These are phyloP conservation scores for Cardamine resedifolia DNA, from an alignment of 345 rosid species.

Conservation along the genomic window DNA sequence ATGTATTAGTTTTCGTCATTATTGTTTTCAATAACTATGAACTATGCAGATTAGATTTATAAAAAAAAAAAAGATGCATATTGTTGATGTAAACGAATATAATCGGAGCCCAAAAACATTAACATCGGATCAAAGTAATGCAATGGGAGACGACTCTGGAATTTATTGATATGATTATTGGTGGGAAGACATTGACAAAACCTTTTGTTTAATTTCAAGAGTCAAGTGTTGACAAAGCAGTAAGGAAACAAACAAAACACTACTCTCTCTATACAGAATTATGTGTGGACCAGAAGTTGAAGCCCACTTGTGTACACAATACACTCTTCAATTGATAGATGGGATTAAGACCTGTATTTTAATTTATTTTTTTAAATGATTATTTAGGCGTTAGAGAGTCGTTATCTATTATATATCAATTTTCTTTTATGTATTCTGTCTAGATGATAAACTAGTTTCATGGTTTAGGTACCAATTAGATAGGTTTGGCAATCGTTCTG, in stretches of 20 bases:
- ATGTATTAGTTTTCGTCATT: neutral
- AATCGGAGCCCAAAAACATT: constrained; percentile 10
- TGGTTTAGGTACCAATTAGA: neutral
- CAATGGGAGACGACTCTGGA: constrained; percentile 7
- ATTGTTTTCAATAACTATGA: neutral
- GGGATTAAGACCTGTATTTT: neutral
- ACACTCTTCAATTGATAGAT: neutral
- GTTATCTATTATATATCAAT: neutral
- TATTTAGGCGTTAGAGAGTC: constrained; percentile 1
- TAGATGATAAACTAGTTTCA: constrained; percentile 9
- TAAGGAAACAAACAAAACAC: neutral
- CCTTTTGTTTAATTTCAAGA: constrained; percentile 1
- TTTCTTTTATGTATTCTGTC: neutral
- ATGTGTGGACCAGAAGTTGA: constrained; percentile 8
- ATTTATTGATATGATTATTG: constrained; percentile 3
- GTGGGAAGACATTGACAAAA: constrained; percentile 1
- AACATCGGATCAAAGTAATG: constrained; percentile 1
- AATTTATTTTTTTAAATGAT: neutral
- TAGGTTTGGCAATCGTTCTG: neutral
- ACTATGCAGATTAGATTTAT: too few relatives aligned
- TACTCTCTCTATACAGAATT: neutral
- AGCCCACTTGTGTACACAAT: constrained; percentile 16
- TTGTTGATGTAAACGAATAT: too few relatives aligned
- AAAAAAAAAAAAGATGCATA: too few relatives aligned
- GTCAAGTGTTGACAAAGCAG: neutral